phyloP scores from a whole-genome alignment of 108 stramenopile species.

The Parmales sp. region DNA sequence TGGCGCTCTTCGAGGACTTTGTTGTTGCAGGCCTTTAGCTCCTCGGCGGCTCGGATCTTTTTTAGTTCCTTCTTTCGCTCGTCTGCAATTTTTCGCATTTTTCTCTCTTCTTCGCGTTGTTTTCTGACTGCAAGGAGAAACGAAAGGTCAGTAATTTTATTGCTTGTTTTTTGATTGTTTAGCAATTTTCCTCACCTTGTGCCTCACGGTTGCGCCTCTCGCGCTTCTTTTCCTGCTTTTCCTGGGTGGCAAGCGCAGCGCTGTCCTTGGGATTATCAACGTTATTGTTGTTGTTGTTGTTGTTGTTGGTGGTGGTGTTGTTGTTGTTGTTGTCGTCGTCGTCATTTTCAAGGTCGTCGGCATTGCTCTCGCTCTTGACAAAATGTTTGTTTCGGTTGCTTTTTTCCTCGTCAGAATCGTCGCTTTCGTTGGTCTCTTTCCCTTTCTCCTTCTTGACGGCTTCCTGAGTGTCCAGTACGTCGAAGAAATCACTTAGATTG shows the following conservation, averaged over 20 bases:
- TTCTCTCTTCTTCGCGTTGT: constrained; percentile 8
- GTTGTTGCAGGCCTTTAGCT: not conserved
- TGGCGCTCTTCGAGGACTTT: constrained; percentile 5
- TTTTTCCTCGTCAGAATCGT: not conserved
- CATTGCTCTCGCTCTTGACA: not conserved
- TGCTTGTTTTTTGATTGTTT: no score
- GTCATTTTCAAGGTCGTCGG: not conserved
- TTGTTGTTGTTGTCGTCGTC: not conserved
- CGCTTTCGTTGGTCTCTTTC: not conserved
- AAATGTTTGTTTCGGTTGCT: no score
- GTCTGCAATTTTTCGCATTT: not conserved
- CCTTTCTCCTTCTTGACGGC: not conserved
- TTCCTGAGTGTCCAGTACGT: not conserved
- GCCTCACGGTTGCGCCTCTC: constrained; percentile 2
- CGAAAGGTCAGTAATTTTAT: no score
- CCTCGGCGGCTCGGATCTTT: not conserved
- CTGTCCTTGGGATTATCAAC: not conserved
- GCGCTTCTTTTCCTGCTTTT: constrained; percentile 3
- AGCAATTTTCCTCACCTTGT: no score
- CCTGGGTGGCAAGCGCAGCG: not conserved
- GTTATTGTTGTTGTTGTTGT: not conserved
- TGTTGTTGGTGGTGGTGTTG: not conserved
- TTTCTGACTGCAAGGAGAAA: no score
- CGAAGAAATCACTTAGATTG: constrained; percentile 7
- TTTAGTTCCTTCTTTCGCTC: not conserved